Evolutionary conservation across 2,329 filamentous ascomycete genomes (phyloP).

Genomic region (Venturiaceae sp.): DNA sequence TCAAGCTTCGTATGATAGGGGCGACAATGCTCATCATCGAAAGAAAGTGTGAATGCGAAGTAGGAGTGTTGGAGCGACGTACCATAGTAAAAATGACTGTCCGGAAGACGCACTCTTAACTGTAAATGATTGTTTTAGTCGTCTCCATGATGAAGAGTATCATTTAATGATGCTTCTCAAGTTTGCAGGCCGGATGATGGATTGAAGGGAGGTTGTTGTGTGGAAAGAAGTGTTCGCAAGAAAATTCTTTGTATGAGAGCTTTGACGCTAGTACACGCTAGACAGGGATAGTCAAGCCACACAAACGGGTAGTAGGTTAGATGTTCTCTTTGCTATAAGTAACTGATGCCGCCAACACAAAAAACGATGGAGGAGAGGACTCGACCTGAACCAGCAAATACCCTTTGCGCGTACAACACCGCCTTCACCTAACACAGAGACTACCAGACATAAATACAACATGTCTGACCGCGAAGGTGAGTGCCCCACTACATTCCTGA

Average conservation of each 20-base stretch:
- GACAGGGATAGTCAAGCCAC: no score
- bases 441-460: background rate
- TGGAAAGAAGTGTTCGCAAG: background rate
- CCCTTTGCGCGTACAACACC: background rate
- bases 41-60: slow-evolving; percentile 9
- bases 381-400: background rate
- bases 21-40: slow-evolving; percentile 21
- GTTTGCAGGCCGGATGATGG: background rate
- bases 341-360: no score
- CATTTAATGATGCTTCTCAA: background rate
- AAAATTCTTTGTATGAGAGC: background rate
- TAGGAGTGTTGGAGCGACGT: background rate
- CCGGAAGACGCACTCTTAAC: background rate
- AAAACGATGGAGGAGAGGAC: background rate
- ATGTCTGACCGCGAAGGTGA: slow-evolving; percentile 3
- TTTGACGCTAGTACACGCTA: no score
- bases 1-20: slow-evolving; percentile 15
- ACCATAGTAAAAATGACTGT: background rate
- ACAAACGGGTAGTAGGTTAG: no score
- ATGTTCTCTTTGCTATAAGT: no score
- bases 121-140: no score
- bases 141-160: background rate
- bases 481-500: background rate
- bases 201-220: background rate
- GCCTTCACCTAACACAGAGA: background rate